Percentiles rank a stretch among this genome's conserved stretches.
Conservation (phyloP, 2,329 filamentous ascomycete genomes). For the Penicillium sp. region DNA sequence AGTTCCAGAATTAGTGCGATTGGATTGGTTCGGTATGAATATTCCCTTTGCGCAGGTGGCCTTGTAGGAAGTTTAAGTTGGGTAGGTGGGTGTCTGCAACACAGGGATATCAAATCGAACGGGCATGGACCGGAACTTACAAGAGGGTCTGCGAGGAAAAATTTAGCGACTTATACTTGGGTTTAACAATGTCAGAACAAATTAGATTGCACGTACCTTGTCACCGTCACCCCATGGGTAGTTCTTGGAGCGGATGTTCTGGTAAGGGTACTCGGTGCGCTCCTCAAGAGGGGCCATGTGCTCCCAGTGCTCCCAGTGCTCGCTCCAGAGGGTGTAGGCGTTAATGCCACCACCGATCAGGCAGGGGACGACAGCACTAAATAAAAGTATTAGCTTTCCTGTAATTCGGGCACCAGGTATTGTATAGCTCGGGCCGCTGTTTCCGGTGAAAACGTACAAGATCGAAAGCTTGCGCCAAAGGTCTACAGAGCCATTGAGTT, state of each 20-base stretch:
- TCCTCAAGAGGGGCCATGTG: conserved; percentile 88
- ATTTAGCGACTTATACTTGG: conserved; percentile 8
- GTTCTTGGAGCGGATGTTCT: conserved; percentile 97
- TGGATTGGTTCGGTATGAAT: neutral
- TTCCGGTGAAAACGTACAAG: conserved; percentile 66
- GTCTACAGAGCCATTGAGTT: conserved; percentile 54
- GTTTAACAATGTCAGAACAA: neutral
- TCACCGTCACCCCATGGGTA: conserved; percentile 93
- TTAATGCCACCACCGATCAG: conserved; percentile 73
- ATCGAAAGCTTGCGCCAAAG: conserved; percentile 95
- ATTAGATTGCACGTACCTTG: conserved; percentile 62
- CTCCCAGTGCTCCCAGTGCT: conserved; percentile 94
- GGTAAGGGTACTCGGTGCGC: conserved; percentile 89
- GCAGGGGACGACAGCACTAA: conserved; percentile 71
- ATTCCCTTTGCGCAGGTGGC: neutral
- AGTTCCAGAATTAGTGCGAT: neutral
- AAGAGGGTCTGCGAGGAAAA: conserved; percentile 57
- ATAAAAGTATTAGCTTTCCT: conserved; percentile 1
- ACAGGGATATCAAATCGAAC: neutral
- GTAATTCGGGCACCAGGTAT: neutral
- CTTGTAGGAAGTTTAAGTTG: neutral
- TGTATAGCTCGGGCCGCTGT: neutral
- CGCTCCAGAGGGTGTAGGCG: conserved; percentile 86
- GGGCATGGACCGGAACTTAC: conserved; percentile 48
- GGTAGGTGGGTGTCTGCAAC: neutral